Conservation (phyloP, 306 rosid genomes). For the Cucurbita maxima region DNA sequence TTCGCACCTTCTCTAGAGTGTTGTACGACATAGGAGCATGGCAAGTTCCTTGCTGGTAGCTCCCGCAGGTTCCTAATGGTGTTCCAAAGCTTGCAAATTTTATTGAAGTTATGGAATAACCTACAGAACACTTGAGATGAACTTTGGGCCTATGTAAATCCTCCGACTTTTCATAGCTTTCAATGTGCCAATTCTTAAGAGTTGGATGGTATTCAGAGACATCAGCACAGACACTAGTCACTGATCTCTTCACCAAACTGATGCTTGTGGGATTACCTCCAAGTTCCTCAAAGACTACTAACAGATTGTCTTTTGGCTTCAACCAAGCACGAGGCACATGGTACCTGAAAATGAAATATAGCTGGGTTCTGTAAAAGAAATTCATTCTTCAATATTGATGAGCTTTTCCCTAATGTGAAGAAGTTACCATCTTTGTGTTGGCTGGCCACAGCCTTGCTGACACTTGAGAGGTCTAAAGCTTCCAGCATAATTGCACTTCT, state of each 20-base stretch:
- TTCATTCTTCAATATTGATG: neutral
- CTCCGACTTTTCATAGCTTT: conserved; percentile 63
- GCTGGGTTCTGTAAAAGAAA: conserved; percentile 2
- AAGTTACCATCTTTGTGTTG: conserved; percentile 81
- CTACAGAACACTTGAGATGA: conserved; percentile 67
- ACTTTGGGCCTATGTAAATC: conserved; percentile 77
- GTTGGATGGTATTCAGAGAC: conserved; percentile 85
- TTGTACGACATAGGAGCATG: conserved; percentile 61
- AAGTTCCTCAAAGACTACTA: conserved; percentile 89
- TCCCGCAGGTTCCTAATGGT: conserved; percentile 89
- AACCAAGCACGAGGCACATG: conserved; percentile 94
- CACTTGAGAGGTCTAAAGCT: conserved; percentile 73
- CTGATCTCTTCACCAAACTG: conserved; percentile 69
- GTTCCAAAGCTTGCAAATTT: conserved; percentile 98
- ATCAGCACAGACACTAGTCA: conserved; percentile 70
- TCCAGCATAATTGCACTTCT: conserved; percentile 58
- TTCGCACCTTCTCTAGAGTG: conserved; percentile 59
- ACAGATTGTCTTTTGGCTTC: conserved; percentile 62
- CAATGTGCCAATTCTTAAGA: conserved; percentile 87
- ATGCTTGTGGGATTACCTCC: conserved; percentile 86
- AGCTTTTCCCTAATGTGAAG: neutral
- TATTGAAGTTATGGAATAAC: conserved; percentile 69
- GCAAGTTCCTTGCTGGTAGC: conserved; percentile 74
- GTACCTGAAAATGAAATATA: conserved; percentile 51
- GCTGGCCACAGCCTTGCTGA: conserved; percentile 80